These are phyloP conservation scores for Pestalotiopsis sp. DNA, from an alignment of 2,329 filamentous ascomycete species.

Conservation along the genomic window DNA sequence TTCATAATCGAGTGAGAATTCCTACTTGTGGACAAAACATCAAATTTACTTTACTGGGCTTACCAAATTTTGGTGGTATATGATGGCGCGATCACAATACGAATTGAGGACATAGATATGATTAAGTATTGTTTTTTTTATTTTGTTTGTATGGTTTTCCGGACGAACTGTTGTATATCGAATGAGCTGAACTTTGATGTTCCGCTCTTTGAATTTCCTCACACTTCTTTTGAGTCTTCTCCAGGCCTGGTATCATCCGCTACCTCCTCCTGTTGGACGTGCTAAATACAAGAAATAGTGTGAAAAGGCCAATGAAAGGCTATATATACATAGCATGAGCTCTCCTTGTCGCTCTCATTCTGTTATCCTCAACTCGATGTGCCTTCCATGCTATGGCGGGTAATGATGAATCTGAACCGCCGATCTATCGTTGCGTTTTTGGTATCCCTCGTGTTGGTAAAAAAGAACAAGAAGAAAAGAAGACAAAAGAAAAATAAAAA, in stretches of 20 bases:
- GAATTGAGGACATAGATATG: slow-evolving; percentile 6
- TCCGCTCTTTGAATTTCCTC: neutral
- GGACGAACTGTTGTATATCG: neutral
- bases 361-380: neutral
- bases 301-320: slow-evolving; percentile 3
- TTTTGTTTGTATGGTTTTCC: slow-evolving; percentile 29
- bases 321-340: slow-evolving; percentile 14
- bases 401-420: slow-evolving; percentile 20
- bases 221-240: neutral
- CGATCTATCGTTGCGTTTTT: slow-evolving; percentile 30
- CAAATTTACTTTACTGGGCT: too few species aligned
- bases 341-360: neutral
- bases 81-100: too few species aligned
- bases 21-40: too few species aligned
- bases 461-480: slow-evolving; percentile 6
- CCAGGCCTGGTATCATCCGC: slow-evolving; percentile 10
- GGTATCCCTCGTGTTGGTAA: slow-evolving; percentile 29
- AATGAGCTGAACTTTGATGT: neutral
- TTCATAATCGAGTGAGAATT: too few species aligned
- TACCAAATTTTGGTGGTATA: too few species aligned
- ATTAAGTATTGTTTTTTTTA: slow-evolving; percentile 37
- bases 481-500: neutral
- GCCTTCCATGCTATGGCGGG: slow-evolving; percentile 18
- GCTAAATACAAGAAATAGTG: slow-evolving; percentile 15
- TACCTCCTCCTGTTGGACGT: slow-evolving; percentile 13